These are phyloP conservation scores for Fraxinus latifolia DNA, from an alignment of 305 asterid species.

Conservation along the genomic window DNA sequence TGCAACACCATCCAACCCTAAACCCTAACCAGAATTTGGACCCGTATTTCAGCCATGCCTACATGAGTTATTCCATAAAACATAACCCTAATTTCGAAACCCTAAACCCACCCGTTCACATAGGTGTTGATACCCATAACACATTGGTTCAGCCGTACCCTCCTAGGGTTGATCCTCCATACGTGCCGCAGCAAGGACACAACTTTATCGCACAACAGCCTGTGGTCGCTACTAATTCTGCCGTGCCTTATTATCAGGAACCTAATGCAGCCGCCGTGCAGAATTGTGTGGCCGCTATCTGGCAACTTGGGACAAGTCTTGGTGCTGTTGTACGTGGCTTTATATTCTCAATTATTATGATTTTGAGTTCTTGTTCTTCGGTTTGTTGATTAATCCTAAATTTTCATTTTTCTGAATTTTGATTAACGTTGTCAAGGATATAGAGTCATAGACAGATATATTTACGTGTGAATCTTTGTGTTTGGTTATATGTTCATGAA, in stretches of 20 bases:
- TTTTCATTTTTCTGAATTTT: background rate
- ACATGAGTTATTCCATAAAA: background rate
- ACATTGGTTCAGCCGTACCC: slow-evolving; percentile 33
- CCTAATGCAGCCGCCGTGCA: slow-evolving; percentile 14
- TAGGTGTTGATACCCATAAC: slow-evolving; percentile 15
- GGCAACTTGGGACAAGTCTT: slow-evolving; percentile 20
- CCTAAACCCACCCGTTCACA: background rate
- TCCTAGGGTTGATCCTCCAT: slow-evolving; percentile 36
- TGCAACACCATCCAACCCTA: slow-evolving; percentile 21
- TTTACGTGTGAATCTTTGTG: background rate
- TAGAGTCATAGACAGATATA: background rate
- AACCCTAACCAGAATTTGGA: slow-evolving; percentile 19
- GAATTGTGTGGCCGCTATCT: slow-evolving; percentile 29
- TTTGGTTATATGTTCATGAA: background rate
- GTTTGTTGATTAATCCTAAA: background rate
- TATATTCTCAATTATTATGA: background rate
- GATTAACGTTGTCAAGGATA: background rate
- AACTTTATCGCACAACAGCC: slow-evolving; percentile 23
- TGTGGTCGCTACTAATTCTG: background rate
- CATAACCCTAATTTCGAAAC: slow-evolving; percentile 24
- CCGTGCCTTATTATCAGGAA: slow-evolving; percentile 13
- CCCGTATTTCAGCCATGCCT: background rate
- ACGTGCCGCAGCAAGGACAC: slow-evolving; percentile 15
- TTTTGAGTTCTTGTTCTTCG: background rate
- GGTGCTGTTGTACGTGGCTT: slow-evolving; percentile 30